These are phyloP conservation scores for Poa annua DNA, from an alignment of 176 grass and related monocot species.

Conservation along the genomic window DNA sequence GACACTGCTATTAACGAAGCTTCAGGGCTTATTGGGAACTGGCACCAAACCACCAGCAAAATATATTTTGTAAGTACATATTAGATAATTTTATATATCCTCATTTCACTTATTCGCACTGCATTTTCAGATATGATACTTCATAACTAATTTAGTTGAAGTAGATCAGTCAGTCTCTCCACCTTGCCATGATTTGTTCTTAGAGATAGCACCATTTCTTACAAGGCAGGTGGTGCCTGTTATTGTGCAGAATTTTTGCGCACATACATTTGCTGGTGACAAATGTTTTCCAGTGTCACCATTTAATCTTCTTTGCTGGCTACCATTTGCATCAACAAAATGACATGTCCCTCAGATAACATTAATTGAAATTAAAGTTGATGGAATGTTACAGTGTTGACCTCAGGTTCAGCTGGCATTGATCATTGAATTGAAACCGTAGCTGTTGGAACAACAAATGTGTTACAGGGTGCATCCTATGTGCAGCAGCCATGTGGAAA, in stretches of 20 bases:
- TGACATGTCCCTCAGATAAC: background rate
- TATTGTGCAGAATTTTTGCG: background rate
- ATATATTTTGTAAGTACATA: constrained; percentile 75
- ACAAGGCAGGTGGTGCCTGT: background rate
- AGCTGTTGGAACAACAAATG: constrained; percentile 9
- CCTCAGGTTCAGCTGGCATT: background rate
- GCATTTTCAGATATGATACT: constrained; percentile 9
- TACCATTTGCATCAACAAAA: constrained; percentile 17
- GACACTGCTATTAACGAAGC: constrained; percentile 64
- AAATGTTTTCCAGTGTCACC: constrained; percentile 2
- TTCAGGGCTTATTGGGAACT: constrained; percentile 66
- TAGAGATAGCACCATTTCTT: background rate
- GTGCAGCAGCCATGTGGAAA: background rate
- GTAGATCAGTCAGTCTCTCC: constrained; percentile 5
- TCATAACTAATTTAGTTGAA: constrained; percentile 6
- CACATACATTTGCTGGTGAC: constrained; percentile 9
- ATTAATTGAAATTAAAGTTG: constrained; percentile 4
- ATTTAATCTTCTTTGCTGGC: constrained; percentile 6
- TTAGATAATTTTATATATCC: constrained; percentile 23
- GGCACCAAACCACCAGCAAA: constrained; percentile 90
- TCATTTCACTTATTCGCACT: constrained; percentile 9
- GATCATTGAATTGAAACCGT: background rate
- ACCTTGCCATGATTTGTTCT: background rate
- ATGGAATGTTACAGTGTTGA: background rate
- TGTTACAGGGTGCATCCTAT: background rate